A percentile compares a stretch with the other conserved stretches of the same genome.
Conservation (phyloP, 495 filamentous ascomycete species). For the Alectoria sarmentosa region DNA sequence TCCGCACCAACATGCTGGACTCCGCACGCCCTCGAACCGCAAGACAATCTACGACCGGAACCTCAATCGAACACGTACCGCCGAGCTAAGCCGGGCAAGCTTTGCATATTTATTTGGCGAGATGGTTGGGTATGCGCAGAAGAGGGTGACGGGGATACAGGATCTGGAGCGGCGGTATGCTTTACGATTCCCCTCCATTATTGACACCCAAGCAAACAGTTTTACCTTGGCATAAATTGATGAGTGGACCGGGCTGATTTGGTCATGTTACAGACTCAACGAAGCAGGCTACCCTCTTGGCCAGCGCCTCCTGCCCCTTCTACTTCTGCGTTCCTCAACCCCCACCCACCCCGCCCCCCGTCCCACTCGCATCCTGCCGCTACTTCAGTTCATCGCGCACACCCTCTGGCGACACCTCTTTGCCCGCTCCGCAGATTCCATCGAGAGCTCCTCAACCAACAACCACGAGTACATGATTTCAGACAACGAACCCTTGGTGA, state of each 20-base stretch:
- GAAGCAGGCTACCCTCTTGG: slow-evolving; percentile 92
- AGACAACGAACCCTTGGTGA: slow-evolving; percentile 94
- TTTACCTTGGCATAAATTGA: not conserved
- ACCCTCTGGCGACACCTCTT: slow-evolving; percentile 91
- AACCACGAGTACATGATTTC: slow-evolving; percentile 97
- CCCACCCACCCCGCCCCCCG: slow-evolving; percentile 58
- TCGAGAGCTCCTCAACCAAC: slow-evolving; percentile 82
- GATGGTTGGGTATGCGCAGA: slow-evolving; percentile 95
- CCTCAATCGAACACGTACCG: slow-evolving; percentile 76
- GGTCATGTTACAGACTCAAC: slow-evolving; percentile 50
- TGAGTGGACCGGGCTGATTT: not conserved
- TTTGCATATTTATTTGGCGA: slow-evolving; percentile 95
- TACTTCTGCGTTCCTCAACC: slow-evolving; percentile 77
- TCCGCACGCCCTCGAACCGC: slow-evolving; percentile 87
- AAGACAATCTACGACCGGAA: slow-evolving; percentile 98
- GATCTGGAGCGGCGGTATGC: slow-evolving; percentile 82
- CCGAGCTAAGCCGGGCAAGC: slow-evolving; percentile 82
- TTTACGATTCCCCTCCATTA: not conserved
- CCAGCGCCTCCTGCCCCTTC: slow-evolving; percentile 88
- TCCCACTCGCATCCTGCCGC: slow-evolving; percentile 79
- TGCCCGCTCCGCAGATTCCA: slow-evolving; percentile 75
- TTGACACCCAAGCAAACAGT: not conserved
- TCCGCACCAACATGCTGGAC: slow-evolving; percentile 48
- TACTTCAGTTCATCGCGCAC: slow-evolving; percentile 90
- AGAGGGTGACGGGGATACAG: slow-evolving; percentile 80